Evolutionary conservation across 202 grass and related monocot genomes (phyloP).

Genomic region (Carex arenaria): DNA sequence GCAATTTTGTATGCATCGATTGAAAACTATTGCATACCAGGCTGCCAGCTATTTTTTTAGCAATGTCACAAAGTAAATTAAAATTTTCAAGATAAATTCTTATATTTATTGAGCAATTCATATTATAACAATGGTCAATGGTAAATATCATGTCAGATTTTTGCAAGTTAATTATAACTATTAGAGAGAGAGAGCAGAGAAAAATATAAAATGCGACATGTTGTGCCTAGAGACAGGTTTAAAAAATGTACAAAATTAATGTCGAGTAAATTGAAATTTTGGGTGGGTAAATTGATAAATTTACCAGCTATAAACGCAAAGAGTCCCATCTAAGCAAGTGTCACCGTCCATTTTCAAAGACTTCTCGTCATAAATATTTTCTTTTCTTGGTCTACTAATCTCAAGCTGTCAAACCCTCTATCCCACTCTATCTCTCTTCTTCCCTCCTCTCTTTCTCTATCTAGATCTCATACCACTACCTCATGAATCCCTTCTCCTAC

Average conservation of each 20-base stretch:
- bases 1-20: neutral
- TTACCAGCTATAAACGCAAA: neutral
- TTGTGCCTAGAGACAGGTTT: neutral
- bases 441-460: slow-evolving; percentile 10
- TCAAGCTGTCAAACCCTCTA: slow-evolving; percentile 53
- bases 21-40: too few relatives aligned
- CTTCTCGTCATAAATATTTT: slow-evolving; percentile 3
- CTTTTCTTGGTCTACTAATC: slow-evolving; percentile 23
- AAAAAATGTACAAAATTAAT: neutral
- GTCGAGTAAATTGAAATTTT: neutral
- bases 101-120: neutral
- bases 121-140: neutral
- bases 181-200: neutral
- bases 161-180: neutral
- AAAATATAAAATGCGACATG: neutral
- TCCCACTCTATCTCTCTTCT: neutral
- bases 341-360: slow-evolving; percentile 14
- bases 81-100: neutral
- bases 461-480: slow-evolving; percentile 20
- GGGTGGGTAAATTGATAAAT: neutral
- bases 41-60: neutral
- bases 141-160: neutral
- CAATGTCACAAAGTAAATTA: neutral
- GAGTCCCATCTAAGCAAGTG: slow-evolving; percentile 67
- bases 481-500: slow-evolving; percentile 28